phyloP scores from a whole-genome alignment of 768 basidiomycete species.

The Floccularia luteovirens region DNA sequence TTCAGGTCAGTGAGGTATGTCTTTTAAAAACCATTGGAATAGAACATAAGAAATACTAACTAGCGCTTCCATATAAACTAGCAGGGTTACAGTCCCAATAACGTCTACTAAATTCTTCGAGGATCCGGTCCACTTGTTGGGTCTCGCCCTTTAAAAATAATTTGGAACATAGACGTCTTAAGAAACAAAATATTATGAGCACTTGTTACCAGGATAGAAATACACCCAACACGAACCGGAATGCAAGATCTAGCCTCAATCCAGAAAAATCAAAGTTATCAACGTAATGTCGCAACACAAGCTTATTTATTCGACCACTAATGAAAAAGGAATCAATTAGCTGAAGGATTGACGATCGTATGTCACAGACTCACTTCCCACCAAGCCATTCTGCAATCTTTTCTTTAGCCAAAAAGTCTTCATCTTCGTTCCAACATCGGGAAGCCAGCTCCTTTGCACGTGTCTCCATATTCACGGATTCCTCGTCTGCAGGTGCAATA shows the following conservation, averaged over 20 bases:
- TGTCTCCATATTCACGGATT: slow-evolving; percentile 47
- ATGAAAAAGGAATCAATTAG: slow-evolving; percentile 7
- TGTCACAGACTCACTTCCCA: slow-evolving; percentile 58
- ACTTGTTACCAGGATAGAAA: slow-evolving; percentile 2
- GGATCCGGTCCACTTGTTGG: slow-evolving; percentile 94
- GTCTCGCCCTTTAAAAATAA: slow-evolving; percentile 94
- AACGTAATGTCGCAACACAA: slow-evolving; percentile 75
- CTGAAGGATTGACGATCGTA: slow-evolving; percentile 3
- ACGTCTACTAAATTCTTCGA: slow-evolving; percentile 83
- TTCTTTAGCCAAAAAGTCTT: slow-evolving; percentile 73
- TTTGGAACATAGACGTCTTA: slow-evolving; percentile 82
- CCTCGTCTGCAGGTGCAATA: slow-evolving; percentile 36
- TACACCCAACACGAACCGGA: slow-evolving; percentile 47
- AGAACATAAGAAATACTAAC: slow-evolving; percentile 38
- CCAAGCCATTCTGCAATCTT: slow-evolving; percentile 98
- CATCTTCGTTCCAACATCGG: slow-evolving; percentile 83
- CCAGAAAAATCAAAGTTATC: slow-evolving; percentile 83
- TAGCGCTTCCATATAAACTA: slow-evolving; percentile 75
- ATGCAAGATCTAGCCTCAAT: slow-evolving; percentile 80
- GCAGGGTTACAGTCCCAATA: slow-evolving; percentile 90
- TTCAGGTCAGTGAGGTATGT: slow-evolving; percentile 5
- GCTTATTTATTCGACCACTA: slow-evolving; percentile 72
- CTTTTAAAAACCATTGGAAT: background rate
- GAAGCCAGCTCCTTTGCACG: slow-evolving; percentile 68
- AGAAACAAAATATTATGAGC: background rate